Percentiles rank a stretch among this genome's conserved stretches.
phyloP scores from a whole-genome alignment of 1,139 yeast species.

The Arxiozyma slooffiae region DNA sequence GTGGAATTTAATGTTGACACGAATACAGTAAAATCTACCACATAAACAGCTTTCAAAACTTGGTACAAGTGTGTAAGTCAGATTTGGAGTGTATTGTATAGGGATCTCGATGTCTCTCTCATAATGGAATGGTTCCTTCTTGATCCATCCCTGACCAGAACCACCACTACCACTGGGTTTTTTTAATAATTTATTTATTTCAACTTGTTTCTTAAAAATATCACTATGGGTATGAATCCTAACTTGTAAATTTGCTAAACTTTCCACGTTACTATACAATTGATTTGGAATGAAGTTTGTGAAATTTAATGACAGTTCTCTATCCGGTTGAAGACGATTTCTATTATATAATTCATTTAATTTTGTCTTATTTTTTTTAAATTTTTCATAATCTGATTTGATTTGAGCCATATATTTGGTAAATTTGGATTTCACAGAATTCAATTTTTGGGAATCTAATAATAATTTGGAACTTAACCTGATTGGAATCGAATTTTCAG shows the following conservation, averaged over 20 bases:
- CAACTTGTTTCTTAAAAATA: conserved; percentile 23
- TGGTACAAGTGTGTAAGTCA: conserved; percentile 43
- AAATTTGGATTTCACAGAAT: conserved; percentile 11
- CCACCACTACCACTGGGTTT: neutral
- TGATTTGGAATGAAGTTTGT: conserved; percentile 21
- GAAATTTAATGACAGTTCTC: conserved; percentile 15
- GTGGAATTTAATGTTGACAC: conserved; percentile 30
- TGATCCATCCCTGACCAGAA: conserved; percentile 13
- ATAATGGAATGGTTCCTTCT: conserved; percentile 16
- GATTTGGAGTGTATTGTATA: conserved; percentile 23
- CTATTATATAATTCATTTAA: conserved; percentile 16
- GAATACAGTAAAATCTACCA: conserved; percentile 41
- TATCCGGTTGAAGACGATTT: conserved; percentile 5
- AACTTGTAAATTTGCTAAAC: conserved; percentile 21
- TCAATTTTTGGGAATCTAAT: conserved; percentile 15
- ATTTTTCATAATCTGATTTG: conserved; percentile 13
- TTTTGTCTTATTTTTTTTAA: conserved; percentile 7
- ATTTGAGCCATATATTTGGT: conserved; percentile 10
- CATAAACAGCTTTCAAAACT: conserved; percentile 48
- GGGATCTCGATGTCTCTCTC: conserved; percentile 24
- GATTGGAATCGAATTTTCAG: conserved; percentile 31
- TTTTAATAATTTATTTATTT: neutral
- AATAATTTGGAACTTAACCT: conserved; percentile 24
- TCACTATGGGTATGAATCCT: conserved; percentile 12
- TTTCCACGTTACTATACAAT: conserved; percentile 20